Conservation (phyloP, 148 eudicot species). For the Spergularia marina region DNA sequence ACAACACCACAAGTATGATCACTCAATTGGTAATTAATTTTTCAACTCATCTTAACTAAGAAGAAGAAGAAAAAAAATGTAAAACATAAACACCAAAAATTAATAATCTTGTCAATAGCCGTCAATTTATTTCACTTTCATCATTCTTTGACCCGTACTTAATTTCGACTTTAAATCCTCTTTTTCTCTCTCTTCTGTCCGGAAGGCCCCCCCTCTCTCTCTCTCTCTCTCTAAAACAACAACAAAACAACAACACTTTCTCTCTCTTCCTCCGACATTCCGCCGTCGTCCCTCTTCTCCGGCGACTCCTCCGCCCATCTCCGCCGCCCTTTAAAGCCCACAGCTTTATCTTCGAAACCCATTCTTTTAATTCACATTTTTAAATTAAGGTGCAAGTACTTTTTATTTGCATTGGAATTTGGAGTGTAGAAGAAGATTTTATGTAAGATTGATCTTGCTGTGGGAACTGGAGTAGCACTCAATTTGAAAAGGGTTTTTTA, state of each 20-base stretch:
- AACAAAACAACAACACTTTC: neutral
- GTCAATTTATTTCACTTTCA: constrained; percentile 10
- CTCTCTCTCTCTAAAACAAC: constrained; percentile 3
- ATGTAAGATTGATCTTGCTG: constrained; percentile 21
- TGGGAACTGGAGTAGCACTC: constrained; percentile 6
- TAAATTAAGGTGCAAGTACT: neutral
- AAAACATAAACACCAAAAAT: neutral
- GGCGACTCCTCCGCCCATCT: neutral
- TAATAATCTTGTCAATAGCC: constrained; percentile 1
- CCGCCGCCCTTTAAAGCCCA: neutral
- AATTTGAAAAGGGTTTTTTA: constrained; percentile 1
- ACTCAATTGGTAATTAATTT: too few species aligned
- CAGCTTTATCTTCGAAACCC: constrained; percentile 14
- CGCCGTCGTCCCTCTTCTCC: neutral
- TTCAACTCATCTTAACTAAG: too few species aligned
- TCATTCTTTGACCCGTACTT: constrained; percentile 51
- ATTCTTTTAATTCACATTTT: neutral
- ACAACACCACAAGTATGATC: too few species aligned
- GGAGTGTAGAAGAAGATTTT: neutral
- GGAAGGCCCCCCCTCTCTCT: neutral
- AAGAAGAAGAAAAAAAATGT: too few species aligned
- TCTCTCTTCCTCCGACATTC: constrained; percentile 7
- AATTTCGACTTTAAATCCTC: constrained; percentile 24
- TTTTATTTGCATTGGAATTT: constrained; percentile 14
- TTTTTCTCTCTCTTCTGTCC: constrained; percentile 19